Conservation (phyloP, 179 eudicot species). For the Actinidia arguta region DNA sequence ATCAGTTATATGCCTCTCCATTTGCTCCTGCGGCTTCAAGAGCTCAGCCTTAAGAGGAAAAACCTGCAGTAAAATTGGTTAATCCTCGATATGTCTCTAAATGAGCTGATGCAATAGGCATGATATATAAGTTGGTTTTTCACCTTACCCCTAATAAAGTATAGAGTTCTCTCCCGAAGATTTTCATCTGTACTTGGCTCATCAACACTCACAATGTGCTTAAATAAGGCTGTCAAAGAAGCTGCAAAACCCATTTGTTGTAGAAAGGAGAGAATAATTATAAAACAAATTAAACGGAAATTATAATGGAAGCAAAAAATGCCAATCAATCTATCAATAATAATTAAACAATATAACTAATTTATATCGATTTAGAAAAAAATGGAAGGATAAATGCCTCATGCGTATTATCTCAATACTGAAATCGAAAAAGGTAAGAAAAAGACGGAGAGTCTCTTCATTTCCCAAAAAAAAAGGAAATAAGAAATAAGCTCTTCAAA, state of each 20-base stretch:
- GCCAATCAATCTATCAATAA: too few relatives aligned
- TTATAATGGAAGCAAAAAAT: too few relatives aligned
- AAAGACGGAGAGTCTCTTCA: too few relatives aligned
- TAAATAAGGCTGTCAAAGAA: conserved; percentile 89
- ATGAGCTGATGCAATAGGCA: conserved; percentile 11
- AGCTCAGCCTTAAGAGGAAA: conserved; percentile 91
- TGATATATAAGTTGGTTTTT: conserved; percentile 17
- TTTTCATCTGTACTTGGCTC: conserved; percentile 82
- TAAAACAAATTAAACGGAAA: too few relatives aligned
- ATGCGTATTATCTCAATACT: too few relatives aligned
- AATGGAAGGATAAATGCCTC: too few relatives aligned
- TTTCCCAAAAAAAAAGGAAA: too few relatives aligned
- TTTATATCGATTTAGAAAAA: too few relatives aligned
- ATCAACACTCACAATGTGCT: conserved; percentile 82
- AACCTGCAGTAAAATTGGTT: conserved; percentile 50
- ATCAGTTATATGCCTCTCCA: conserved; percentile 98
- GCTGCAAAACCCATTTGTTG: conserved; percentile 70
- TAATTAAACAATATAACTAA: too few relatives aligned
- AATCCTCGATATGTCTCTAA: conserved; percentile 1
- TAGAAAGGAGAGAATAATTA: too few relatives aligned
- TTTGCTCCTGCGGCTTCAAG: conserved; percentile 89
- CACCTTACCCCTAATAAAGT: conserved; percentile 91
- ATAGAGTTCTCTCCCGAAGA: conserved; percentile 82
- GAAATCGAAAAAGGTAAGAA: too few relatives aligned
- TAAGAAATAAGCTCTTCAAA: too few relatives aligned